Evolutionary conservation across 352 stramenopile genomes (phyloP), one percentile per base, ranked within the genome.

Genomic region (Nothophytophthora sp.): DNA sequence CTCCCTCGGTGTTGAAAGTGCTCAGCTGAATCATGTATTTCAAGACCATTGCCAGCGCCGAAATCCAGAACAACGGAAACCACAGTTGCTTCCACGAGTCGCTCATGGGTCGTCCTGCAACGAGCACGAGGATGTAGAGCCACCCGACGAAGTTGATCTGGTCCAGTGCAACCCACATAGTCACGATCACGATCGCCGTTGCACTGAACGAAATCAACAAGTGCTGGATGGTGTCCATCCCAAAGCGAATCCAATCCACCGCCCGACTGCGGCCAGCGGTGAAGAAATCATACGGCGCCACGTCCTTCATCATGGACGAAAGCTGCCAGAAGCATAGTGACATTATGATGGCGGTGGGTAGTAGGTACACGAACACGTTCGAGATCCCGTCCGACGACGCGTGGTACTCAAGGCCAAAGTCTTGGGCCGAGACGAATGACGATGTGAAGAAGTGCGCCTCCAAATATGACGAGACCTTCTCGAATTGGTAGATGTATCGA

Each of bases 401-500:
- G 38, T 76, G 65, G 38, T 87, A 83, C 60, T 88, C 69, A n/a
- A 93, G 67, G 1, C 85, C 85, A 28, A 92, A 81, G 42, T 92
- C 82, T 32, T 84, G 50, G 5, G 84, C 76, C 11, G 76, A 71
- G 38, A 95, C 79, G 29, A 90, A 95, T n/a, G 59, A 60, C 4
- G 61, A 58, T 13, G 82, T 87, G 48, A 93, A 90, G n/a, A 92
- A 47, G 30, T 86, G 53, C 9, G 69, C 47, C 25, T 90, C 60
- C 18, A 93, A 54, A 46, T 87, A 92, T 8, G 55, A 64, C 3
- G 81, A 73, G 5, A 95, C 73, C 15, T 83, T 38, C 11, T 83
- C 62, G 35, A 95, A 95, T 55, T 95, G 85, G 56, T 91, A 92
- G 1, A 90, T 49, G 46, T 95, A 95, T 40, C 85, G 75, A 6